phyloP scores from a whole-genome alignment of 176 grass and related monocot species.

The Rhynchospora pubera region DNA sequence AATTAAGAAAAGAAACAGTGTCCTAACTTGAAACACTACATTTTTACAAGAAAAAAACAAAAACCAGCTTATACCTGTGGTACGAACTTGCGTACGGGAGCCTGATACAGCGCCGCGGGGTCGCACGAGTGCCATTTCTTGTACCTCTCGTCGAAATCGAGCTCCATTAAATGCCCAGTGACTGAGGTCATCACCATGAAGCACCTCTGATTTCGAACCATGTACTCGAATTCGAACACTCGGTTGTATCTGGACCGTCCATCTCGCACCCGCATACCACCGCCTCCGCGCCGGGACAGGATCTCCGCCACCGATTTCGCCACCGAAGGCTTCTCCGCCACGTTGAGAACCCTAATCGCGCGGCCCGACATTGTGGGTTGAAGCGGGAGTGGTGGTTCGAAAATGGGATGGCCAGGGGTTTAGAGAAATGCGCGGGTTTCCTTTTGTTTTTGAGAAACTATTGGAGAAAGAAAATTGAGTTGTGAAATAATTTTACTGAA shows the following conservation, averaged over 20 bases:
- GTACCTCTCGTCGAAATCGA: slow-evolving; percentile 84
- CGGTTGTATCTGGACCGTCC: slow-evolving; percentile 84
- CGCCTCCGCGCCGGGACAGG: slow-evolving; percentile 47
- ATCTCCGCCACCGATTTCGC: slow-evolving; percentile 86
- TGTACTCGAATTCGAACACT: slow-evolving; percentile 80
- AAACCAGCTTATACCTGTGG: slow-evolving; percentile 49
- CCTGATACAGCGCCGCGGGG: slow-evolving; percentile 66
- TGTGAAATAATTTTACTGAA: neutral
- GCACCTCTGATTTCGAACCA: slow-evolving; percentile 44
- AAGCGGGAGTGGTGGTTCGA: neutral
- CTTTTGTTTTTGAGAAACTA: slow-evolving; percentile 27
- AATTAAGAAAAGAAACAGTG: neutral
- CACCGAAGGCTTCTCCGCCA: slow-evolving; percentile 96
- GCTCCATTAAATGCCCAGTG: slow-evolving; percentile 97
- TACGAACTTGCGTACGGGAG: slow-evolving; percentile 73
- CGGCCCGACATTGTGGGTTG: slow-evolving; percentile 32
- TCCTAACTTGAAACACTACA: neutral
- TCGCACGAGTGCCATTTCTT: slow-evolving; percentile 89
- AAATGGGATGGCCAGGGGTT: neutral
- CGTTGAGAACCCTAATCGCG: slow-evolving; percentile 67
- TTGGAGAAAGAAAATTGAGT: neutral
- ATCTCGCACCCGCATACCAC: slow-evolving; percentile 48
- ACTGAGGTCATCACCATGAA: slow-evolving; percentile 87
- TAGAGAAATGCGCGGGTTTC: slow-evolving; percentile 27
- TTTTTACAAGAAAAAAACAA: slow-evolving; percentile 12